Percentiles rank a stretch among this genome's conserved stretches.
Evolutionary conservation across 2,329 filamentous ascomycete species (phyloP).

Genomic region (Phyllosticta citribraziliensis): DNA sequence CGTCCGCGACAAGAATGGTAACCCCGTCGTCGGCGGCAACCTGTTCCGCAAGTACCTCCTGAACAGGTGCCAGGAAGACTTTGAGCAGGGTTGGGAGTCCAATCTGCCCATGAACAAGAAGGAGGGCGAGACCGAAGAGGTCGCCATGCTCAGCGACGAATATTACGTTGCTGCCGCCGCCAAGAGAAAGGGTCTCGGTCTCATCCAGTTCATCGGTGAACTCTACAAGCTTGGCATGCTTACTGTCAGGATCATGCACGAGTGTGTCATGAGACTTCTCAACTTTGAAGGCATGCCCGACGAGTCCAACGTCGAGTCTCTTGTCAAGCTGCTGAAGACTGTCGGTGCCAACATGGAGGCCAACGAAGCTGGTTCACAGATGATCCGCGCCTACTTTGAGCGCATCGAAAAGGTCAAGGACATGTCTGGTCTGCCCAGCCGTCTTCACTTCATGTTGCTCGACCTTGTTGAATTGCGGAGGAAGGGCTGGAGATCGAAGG

Average conservation of each 20-base stretch:
- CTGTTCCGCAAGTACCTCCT: constrained; percentile 98
- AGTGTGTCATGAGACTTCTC: constrained; percentile 93
- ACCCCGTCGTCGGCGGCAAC: constrained; percentile 82
- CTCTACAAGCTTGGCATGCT: constrained; percentile 98
- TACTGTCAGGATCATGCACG: constrained; percentile 98
- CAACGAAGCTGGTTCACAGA: constrained; percentile 65
- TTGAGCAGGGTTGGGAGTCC: constrained; percentile 93
- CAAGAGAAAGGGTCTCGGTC: constrained; percentile 92
- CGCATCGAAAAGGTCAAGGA: constrained; percentile 78
- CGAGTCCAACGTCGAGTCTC: constrained; percentile 90
- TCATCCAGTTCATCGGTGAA: constrained; percentile 98
- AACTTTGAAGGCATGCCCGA: constrained; percentile 91
- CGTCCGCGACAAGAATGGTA: constrained; percentile 80
- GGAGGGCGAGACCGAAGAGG: constrained; percentile 69
- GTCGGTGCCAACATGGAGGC: constrained; percentile 81
- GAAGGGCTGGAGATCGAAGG: constrained; percentile 74
- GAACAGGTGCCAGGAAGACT: constrained; percentile 97
- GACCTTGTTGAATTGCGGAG: constrained; percentile 80
- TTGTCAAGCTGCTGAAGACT: constrained; percentile 84
- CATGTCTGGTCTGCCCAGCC: constrained; percentile 65
- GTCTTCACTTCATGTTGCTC: constrained; percentile 93
- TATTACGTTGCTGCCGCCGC: constrained; percentile 91
- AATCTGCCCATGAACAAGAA: constrained; percentile 65
- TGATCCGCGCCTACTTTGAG: constrained; percentile 91
- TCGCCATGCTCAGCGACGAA: constrained; percentile 81